phyloP scores from a whole-genome alignment of 805 yeast genomes.

The Metahyphopichia silvanorum region DNA sequence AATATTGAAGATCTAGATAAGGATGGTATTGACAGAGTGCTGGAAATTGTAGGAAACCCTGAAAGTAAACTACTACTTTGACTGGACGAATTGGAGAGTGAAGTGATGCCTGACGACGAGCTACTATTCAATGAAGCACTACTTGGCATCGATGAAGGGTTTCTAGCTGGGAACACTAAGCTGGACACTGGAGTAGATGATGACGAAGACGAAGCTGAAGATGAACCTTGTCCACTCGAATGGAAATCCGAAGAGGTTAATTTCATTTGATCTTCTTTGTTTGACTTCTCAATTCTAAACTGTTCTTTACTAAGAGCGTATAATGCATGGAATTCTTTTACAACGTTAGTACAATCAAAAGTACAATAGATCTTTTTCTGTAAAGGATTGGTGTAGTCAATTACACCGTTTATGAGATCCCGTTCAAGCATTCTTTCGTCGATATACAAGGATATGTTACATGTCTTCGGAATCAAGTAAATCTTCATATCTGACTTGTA shows the following conservation, averaged over 20 bases:
- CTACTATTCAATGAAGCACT: too few relatives aligned
- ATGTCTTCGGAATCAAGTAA: conserved; percentile 46
- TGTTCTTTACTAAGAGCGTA: conserved; percentile 1
- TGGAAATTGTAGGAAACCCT: too few relatives aligned
- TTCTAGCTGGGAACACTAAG: background rate
- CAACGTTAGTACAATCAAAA: conserved; percentile 12
- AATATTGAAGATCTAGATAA: too few relatives aligned
- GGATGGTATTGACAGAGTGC: too few relatives aligned
- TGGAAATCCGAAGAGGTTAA: too few relatives aligned
- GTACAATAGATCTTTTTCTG: conserved; percentile 14
- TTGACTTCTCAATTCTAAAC: background rate
- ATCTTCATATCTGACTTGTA: conserved; percentile 63
- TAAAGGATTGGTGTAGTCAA: conserved; percentile 28
- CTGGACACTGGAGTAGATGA: conserved; percentile 1
- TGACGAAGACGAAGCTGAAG: background rate
- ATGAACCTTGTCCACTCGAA: too few relatives aligned
- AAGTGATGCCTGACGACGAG: too few relatives aligned
- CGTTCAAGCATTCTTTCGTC: conserved; percentile 50
- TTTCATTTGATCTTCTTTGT: too few relatives aligned
- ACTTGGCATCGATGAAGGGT: background rate
- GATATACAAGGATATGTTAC: conserved; percentile 41
- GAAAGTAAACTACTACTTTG: too few relatives aligned
- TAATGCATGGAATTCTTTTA: conserved; percentile 7
- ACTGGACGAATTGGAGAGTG: too few relatives aligned
- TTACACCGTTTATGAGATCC: conserved; percentile 48